A percentile compares a stretch with the other conserved stretches of the same genome.
Conservation (phyloP, 495 filamentous ascomycete species). For the Jackrogersella multiformis region DNA sequence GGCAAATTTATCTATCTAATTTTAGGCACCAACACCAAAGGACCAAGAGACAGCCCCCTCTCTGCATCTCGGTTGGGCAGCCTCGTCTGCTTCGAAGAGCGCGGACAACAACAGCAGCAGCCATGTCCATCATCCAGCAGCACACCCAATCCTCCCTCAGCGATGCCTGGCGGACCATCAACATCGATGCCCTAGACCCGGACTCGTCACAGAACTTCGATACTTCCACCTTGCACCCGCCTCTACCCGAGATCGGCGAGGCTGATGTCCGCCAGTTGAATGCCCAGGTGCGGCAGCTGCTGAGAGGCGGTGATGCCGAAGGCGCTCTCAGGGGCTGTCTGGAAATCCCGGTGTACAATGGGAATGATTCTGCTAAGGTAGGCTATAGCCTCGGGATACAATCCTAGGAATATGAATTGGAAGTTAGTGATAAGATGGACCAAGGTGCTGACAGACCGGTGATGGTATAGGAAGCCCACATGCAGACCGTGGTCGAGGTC, state of each 20-base stretch:
- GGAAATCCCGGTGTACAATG: constrained; percentile 69
- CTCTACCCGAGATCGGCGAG: constrained; percentile 71
- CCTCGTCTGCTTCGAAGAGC: constrained; percentile 3
- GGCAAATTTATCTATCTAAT: not conserved
- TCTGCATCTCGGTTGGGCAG: constrained; percentile 30
- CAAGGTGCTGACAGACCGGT: constrained; percentile 21
- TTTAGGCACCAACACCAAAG: constrained; percentile 33
- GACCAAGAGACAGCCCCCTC: not conserved
- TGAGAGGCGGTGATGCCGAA: constrained; percentile 84
- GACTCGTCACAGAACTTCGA: constrained; percentile 90
- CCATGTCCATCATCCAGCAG: constrained; percentile 69
- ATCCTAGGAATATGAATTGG: not conserved
- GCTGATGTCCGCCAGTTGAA: constrained; percentile 76
- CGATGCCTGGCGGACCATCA: constrained; percentile 88
- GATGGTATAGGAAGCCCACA: constrained; percentile 71
- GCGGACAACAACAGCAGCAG: too few species aligned
- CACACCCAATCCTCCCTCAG: constrained; percentile 59
- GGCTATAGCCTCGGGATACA: constrained; percentile 25
- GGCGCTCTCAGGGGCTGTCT: constrained; percentile 81
- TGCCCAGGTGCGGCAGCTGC: constrained; percentile 81
- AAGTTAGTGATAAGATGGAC: not conserved
- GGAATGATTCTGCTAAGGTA: constrained; percentile 78
- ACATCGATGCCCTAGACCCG: constrained; percentile 89
- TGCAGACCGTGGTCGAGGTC: constrained; percentile 84
- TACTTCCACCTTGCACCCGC: constrained; percentile 76